Conservation (phyloP, 2,329 filamentous ascomycete species). For the Hypoxylon sp. region DNA sequence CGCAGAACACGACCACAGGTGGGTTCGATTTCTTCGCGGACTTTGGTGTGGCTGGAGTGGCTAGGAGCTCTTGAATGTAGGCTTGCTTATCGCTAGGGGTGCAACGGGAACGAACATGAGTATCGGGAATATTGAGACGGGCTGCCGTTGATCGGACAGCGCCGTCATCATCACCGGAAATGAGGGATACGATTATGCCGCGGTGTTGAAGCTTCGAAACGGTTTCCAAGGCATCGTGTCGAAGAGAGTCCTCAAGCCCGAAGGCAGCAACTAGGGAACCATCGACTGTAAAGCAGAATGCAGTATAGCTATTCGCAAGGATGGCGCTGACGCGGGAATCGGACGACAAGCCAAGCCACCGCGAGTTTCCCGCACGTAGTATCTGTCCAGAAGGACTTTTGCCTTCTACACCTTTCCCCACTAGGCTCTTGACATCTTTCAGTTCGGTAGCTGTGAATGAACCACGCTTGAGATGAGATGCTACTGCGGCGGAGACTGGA, state of each 20-base stretch:
- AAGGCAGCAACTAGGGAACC: constrained; percentile 58
- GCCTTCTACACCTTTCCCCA: constrained; percentile 65
- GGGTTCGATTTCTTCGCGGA: background rate
- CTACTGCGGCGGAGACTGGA: constrained; percentile 65
- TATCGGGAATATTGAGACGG: constrained; percentile 58
- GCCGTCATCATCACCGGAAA: constrained; percentile 69
- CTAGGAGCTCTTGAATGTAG: constrained; percentile 61
- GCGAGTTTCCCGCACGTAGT: constrained; percentile 65
- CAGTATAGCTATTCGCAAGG: constrained; percentile 59
- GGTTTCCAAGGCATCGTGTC: constrained; percentile 59
- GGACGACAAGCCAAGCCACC: constrained; percentile 60
- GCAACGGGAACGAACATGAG: constrained; percentile 61
- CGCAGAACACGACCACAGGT: constrained; percentile 74
- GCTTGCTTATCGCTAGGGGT: constrained; percentile 63
- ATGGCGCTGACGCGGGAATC: constrained; percentile 56
- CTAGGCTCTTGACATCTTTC: constrained; percentile 56
- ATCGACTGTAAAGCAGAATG: constrained; percentile 64
- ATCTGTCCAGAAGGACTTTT: constrained; percentile 38
- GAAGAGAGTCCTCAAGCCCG: constrained; percentile 63
- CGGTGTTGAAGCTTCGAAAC: constrained; percentile 57
- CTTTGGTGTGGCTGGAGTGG: background rate
- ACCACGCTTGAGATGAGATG: constrained; percentile 51
- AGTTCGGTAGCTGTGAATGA: constrained; percentile 46
- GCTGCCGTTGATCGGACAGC: constrained; percentile 61
- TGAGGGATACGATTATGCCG: constrained; percentile 62